Percentiles rank a stretch among this genome's conserved stretches.
Conservation (phyloP, 768 basidiomycete genomes). For the Antrodiella citrinella region DNA sequence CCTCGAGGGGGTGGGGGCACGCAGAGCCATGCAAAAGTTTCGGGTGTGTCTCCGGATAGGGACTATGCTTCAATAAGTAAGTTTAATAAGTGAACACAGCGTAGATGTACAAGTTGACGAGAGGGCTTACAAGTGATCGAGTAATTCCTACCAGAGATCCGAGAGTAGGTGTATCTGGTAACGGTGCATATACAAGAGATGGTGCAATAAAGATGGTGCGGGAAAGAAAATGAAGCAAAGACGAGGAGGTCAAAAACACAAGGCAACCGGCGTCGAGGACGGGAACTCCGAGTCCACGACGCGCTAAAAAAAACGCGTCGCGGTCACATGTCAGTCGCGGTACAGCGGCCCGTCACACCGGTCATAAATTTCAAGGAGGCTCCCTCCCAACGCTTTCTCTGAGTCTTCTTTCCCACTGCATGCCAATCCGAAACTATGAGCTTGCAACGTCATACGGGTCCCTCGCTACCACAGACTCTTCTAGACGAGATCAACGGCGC, state of each 20-base stretch:
- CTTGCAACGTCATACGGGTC: conserved; percentile 16
- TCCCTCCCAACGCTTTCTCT: background rate
- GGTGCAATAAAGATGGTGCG: background rate
- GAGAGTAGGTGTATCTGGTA: too few species aligned
- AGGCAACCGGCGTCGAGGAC: too few species aligned
- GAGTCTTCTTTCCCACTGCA: background rate
- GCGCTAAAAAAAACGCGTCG: background rate
- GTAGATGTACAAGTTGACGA: too few species aligned
- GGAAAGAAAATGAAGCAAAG: background rate
- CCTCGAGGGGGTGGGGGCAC: conserved; percentile 12
- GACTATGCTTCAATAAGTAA: too few species aligned
- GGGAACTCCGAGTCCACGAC: background rate
- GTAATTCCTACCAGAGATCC: too few species aligned
- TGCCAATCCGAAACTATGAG: background rate
- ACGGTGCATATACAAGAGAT: background rate
- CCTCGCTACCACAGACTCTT: conserved; percentile 20
- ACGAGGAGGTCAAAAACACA: background rate
- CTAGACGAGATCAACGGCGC: conserved; percentile 19
- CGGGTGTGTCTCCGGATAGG: too few species aligned
- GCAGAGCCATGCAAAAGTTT: background rate
- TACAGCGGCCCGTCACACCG: background rate
- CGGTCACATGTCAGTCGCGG: background rate
- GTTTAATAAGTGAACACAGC: too few species aligned
- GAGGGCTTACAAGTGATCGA: too few species aligned
- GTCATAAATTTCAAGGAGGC: too few species aligned